Conservation (phyloP, 208 protist species). For the Trichomonas gallinae region DNA sequence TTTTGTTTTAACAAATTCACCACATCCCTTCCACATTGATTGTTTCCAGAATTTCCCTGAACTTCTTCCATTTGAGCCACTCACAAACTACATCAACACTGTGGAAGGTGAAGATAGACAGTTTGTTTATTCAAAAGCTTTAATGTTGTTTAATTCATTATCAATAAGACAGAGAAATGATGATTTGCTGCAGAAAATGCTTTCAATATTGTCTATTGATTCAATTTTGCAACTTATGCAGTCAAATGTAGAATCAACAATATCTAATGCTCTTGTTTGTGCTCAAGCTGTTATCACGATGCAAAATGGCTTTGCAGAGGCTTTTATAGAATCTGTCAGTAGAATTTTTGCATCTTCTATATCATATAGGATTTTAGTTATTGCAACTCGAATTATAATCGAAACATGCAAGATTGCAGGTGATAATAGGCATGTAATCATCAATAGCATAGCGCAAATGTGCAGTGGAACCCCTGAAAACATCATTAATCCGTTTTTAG, state of each 20-base stretch:
- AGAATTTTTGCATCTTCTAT: neutral
- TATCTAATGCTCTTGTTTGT: neutral
- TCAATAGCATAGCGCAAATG: neutral
- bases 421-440: neutral
- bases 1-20: neutral
- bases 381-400: neutral
- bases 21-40: neutral
- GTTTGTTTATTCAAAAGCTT: neutral
- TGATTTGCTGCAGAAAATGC: neutral
- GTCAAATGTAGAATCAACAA: neutral
- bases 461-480: neutral
- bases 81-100: neutral
- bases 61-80: neutral
- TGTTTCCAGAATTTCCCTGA: neutral
- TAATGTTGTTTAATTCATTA: neutral
- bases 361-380: neutral
- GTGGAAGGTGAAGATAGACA: neutral
- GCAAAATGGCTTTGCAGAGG: neutral
- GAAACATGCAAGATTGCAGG: neutral
- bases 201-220: neutral
- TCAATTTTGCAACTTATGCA: neutral
- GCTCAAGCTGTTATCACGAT: neutral
- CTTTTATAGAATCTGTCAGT: neutral
- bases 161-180: neutral
- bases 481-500: neutral